Base-by-base conservation (phyloP, 2,329 filamentous ascomycete genomes). In the Xylaria sp. region DNA sequence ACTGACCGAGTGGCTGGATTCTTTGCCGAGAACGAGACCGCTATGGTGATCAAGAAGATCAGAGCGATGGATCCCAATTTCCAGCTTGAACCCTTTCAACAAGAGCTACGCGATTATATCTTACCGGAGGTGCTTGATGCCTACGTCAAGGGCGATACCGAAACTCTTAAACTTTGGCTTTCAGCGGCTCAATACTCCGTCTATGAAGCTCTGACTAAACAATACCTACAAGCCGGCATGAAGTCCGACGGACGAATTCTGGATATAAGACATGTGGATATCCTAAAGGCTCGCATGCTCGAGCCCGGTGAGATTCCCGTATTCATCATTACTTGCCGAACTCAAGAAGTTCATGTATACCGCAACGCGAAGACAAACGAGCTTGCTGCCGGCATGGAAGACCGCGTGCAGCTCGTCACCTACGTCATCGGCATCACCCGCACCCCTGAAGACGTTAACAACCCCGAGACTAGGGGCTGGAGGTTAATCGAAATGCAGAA, bases 401-500 rank as follows among this genome's bases (percentile, higher is more conserved):
- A 99, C 82, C 97, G 94, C 83, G 96, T 99, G 28, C 96, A 99
- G 82, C 90, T 97, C 74, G 96, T 99, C 73, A 98, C 96, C 2
- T 99, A 99, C 78, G 96, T 95, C 71, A 98, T 99, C 74, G 96
- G 96, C 75, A 92, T 99, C 68, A 99, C 96, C 3, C 87, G 96
- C 72, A 90, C 97, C 68, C 91, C 96, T 2, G 96, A 99, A 78
- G 96, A 99, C 74, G 95, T 98, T 73, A 95, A 91, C 84, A 98
- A 99, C 80, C 93, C 94, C 1, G 96, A 99, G 83, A 99, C 96
- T 12, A 88, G 94, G 77, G 96, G 96, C 36, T 99, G 96, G 96
- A 91, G 95, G 76, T 84, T 99, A 80, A 98, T 99, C 78, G 96
- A 99, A 84, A 89, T 99, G 85, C 96, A 99, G 82, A 99, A 99